Base-by-base conservation (phyloP, 805 yeast genomes). In the Nakazawaea wyomingensis region DNA sequence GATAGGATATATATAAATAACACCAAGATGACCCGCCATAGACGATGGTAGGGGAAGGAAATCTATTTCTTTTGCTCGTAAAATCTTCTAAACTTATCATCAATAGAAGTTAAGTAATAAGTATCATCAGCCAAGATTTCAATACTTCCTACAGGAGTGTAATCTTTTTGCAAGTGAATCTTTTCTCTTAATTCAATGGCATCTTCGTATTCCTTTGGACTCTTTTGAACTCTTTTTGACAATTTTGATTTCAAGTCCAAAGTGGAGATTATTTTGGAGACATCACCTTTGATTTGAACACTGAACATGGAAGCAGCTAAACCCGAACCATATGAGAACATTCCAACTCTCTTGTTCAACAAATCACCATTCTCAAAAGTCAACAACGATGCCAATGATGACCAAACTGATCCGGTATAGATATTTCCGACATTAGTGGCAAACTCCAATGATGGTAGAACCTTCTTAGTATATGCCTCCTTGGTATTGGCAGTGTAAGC, bases 401-500 rank as follows among this genome's bases (percentile, higher is more conserved):
- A 82, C 76, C 85, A 93, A 37, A 88, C 80, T 28, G 96, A 86
- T 50, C 90, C 98, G 35, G 98, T 87, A 77, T 93, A 93, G 86
- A 90, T 85, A 76, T 93, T 93, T 69, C 99, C 99, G 50, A 95
- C 88, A 69, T 91, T 91, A 50, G 98, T 91, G 60, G 98, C 91
- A 35, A 89, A 88, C 54, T 69, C 72, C 64, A 93, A 72, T 16
- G 96, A 80, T 28, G 96, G 93, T 40, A 71, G 71, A 46, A 93
- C 88, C 64, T 87, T 78, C 57, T 72, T 76, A 50, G 77, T 76
- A 49, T 79, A 71, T 50, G 71, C 66, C 48, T 76, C 80, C 73
- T 89, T 87, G 46, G 95, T 78, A 50, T 83, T 69, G 22, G 78
- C 78, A 54, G 90, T 76, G 66, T 91, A 90, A 16, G 82, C 72